phyloP scores from a whole-genome alignment of 495 filamentous ascomycete genomes.

The Aspergillus campestris region DNA sequence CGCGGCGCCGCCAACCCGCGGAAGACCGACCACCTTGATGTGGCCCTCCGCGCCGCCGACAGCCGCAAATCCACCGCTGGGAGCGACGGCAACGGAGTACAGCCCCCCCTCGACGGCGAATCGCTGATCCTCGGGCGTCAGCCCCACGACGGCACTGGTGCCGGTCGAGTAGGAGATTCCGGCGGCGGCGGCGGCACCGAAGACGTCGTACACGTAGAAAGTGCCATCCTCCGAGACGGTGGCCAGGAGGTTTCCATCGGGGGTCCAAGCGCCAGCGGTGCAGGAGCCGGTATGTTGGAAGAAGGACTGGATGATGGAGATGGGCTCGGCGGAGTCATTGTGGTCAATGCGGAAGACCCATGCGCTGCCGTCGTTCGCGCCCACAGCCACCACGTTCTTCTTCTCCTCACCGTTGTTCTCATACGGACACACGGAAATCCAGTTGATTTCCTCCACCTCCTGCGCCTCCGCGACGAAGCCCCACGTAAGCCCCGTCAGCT shows the following conservation, averaged over 20 bases:
- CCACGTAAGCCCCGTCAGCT: constrained; percentile 42
- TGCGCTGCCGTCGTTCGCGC: constrained; percentile 84
- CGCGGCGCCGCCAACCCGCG: constrained; percentile 38
- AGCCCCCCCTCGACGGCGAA: constrained; percentile 89
- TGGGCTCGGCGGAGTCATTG: constrained; percentile 46
- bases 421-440: constrained; percentile 70
- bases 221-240: constrained; percentile 85
- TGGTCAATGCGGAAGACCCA: constrained; percentile 87
- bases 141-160: constrained; percentile 63
- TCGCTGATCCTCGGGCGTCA: constrained; percentile 77
- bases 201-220: constrained; percentile 90
- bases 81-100: constrained; percentile 75
- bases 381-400: constrained; percentile 80
- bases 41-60: constrained; percentile 82
- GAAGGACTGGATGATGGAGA: constrained; percentile 81
- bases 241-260: constrained; percentile 79
- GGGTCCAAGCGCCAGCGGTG: constrained; percentile 85
- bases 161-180: constrained; percentile 60
- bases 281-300: constrained; percentile 82
- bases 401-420: constrained; percentile 45
- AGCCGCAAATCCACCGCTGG: constrained; percentile 66
- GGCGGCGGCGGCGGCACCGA: constrained; percentile 69
- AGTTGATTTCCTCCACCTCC: constrained; percentile 94
- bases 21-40: constrained; percentile 76
- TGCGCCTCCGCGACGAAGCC: constrained; percentile 59